Conservation (phyloP, 129 eudicot genomes). For the sunflower (Helianthus annuus) region HanXRQr2.0-SUNRISE NC_035435.2:107394152-107394651, state of each 20-base stretch:
- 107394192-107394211: too few species aligned
- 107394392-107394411: slow-evolving; percentile 47
- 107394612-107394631: slow-evolving; percentile 19
- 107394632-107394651: slow-evolving; percentile 1
- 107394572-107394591: slow-evolving; percentile 13
- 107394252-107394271: slow-evolving; percentile 21
- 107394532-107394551: slow-evolving; percentile 22
- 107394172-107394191: too few species aligned
- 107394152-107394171: too few species aligned
- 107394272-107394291: slow-evolving; percentile 6
- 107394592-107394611: neutral
- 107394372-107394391: slow-evolving; percentile 39
- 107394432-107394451: slow-evolving; percentile 42
- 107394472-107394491: slow-evolving; percentile 33
- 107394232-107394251: neutral
- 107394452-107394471: slow-evolving; percentile 38
- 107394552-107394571: neutral
- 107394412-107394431: slow-evolving; percentile 38
- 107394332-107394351: slow-evolving; percentile 85
- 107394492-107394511: slow-evolving; percentile 24
- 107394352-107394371: slow-evolving; percentile 54
- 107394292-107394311: slow-evolving; percentile 43
- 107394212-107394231: too few species aligned
- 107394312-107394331: slow-evolving; percentile 72
- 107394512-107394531: slow-evolving; percentile 20